These are phyloP conservation scores for Wallacemonas sp. DNA, from an alignment of 208 protist species.

Conservation along the genomic window DNA sequence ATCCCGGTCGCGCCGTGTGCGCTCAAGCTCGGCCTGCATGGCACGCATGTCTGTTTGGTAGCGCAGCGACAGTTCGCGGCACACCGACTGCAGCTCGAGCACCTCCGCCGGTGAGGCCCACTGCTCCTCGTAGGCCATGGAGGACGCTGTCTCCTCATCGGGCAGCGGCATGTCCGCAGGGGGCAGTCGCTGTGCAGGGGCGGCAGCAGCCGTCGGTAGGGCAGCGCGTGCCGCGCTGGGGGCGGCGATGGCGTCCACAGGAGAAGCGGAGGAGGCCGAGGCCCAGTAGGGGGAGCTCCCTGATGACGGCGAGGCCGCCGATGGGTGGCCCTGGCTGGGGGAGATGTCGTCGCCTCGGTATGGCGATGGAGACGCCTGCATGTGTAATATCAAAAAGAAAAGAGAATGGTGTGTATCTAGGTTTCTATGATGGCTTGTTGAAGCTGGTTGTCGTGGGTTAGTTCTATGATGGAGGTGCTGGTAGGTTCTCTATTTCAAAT, in stretches of 20 bases:
- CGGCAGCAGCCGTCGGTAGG: background rate
- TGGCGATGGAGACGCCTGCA: background rate
- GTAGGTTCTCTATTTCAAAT: no score
- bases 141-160: background rate
- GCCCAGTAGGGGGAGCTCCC: conserved; percentile 12
- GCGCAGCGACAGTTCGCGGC: conserved; percentile 29
- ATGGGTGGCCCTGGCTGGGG: background rate
- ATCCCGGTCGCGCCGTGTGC: conserved; percentile 23
- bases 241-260: background rate
- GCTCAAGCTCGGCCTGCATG: conserved; percentile 33
- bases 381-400: background rate
- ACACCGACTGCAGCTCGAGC: conserved; percentile 53
- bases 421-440: background rate
- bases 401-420: background rate
- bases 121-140: conserved; percentile 24
- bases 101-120: conserved; percentile 83
- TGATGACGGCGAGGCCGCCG: background rate
- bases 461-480: no score
- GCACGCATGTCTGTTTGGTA: conserved; percentile 42
- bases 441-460: no score
- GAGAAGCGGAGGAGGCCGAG: conserved; percentile 10
- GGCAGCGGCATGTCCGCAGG: background rate
- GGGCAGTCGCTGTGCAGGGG: background rate
- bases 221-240: background rate
- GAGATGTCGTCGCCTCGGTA: background rate